These are phyloP conservation scores for Neolecta irregularis DNA, from an alignment of 1,139 yeast genomes.

Conservation along the genomic window DNA sequence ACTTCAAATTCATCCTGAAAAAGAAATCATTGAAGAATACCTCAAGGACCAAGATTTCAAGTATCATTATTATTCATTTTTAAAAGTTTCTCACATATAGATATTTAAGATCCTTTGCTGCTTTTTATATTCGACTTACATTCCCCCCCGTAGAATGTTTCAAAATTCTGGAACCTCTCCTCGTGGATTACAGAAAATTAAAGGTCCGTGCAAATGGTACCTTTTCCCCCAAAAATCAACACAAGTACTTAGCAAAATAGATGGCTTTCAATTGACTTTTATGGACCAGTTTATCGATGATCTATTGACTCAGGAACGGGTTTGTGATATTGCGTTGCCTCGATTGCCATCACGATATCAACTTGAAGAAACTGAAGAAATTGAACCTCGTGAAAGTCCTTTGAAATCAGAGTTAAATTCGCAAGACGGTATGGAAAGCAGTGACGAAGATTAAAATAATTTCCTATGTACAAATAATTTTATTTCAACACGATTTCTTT, in stretches of 20 bases:
- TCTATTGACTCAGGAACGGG: constrained; percentile 35
- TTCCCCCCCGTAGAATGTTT: constrained; percentile 34
- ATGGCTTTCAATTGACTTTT: constrained; percentile 27
- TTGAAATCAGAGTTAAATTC: constrained; percentile 21
- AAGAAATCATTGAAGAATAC: constrained; percentile 38
- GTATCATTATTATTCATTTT: constrained; percentile 19
- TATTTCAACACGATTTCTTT: not conserved
- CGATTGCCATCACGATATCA: constrained; percentile 32
- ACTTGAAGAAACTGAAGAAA: constrained; percentile 27
- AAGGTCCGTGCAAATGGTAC: constrained; percentile 19
- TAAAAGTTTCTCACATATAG: not conserved
- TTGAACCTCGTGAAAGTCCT: constrained; percentile 26
- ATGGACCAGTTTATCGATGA: constrained; percentile 51
- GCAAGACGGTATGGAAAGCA: constrained; percentile 12
- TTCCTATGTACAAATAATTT: not conserved
- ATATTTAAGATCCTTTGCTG: constrained; percentile 42
- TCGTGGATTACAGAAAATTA: constrained; percentile 42
- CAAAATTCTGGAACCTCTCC: constrained; percentile 35
- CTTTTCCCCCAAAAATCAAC: constrained; percentile 1
- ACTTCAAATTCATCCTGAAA: constrained; percentile 45
- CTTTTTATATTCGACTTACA: constrained; percentile 42
- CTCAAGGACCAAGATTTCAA: constrained; percentile 47
- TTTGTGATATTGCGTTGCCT: constrained; percentile 47
- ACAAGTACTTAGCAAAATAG: constrained; percentile 14
- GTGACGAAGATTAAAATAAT: constrained; percentile 11